Percentiles rank a stretch among this genome's conserved stretches.
These are phyloP conservation scores for Bodo saltans DNA, from an alignment of 78 protist genomes.

Conservation along the genomic window DNA sequence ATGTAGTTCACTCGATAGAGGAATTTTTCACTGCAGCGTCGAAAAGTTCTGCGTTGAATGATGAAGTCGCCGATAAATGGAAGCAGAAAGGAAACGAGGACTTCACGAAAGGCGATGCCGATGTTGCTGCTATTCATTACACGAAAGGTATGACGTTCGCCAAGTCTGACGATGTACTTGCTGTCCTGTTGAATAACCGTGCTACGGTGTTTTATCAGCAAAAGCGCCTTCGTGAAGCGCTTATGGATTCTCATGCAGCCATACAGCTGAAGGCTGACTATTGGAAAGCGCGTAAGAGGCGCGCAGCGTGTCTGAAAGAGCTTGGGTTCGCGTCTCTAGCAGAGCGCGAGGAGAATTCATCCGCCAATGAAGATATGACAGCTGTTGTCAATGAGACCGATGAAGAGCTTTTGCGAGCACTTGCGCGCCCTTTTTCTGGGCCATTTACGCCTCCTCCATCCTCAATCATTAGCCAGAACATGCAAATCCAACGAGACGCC, in stretches of 20 bases:
- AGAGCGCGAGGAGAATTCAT: background rate
- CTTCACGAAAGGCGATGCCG: background rate
- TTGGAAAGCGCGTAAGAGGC: background rate
- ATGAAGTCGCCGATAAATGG: no score
- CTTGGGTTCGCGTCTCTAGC: background rate
- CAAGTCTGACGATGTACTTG: background rate
- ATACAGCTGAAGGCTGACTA: background rate
- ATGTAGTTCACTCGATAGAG: no score
- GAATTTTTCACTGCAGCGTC: no score
- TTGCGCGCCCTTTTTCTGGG: background rate
- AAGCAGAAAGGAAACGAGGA: background rate
- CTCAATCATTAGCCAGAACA: background rate
- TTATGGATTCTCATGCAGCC: background rate
- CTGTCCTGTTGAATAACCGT: background rate
- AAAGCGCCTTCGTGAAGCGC: background rate
- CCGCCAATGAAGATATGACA: background rate
- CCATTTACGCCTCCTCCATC: background rate
- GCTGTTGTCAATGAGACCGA: background rate
- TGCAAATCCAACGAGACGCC: background rate
- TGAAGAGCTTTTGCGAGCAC: background rate
- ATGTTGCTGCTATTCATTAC: background rate
- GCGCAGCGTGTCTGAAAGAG: background rate
- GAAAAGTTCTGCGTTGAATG: no score
- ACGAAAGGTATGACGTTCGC: background rate
- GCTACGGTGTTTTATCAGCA: background rate